Conservation (phyloP, 1,284 basidiomycete species). For the Xerocomus nothofagi region DNA sequence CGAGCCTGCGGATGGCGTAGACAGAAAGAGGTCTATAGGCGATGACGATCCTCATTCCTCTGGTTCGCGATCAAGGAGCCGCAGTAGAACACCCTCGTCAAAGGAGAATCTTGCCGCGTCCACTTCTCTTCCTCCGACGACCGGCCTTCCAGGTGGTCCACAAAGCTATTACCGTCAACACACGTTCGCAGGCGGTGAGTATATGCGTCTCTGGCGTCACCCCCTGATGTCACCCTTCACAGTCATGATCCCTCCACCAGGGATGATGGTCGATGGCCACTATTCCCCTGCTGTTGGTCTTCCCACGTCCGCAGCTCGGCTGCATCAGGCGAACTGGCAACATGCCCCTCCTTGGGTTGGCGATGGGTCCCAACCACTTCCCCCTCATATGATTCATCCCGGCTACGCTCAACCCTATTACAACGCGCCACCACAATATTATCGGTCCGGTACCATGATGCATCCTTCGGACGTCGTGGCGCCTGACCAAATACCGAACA, state of each 20-base stretch:
- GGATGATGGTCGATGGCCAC: constrained; percentile 35
- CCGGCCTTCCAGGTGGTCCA: constrained; percentile 37
- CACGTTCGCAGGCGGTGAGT: constrained; percentile 42
- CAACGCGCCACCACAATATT: constrained; percentile 46
- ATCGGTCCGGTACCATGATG: constrained; percentile 41
- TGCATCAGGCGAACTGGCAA: constrained; percentile 45
- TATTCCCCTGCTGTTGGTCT: constrained; percentile 39
- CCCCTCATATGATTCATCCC: constrained; percentile 39
- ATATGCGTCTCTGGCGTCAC: neutral
- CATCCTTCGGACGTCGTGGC: constrained; percentile 17
- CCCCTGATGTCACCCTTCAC: constrained; percentile 1
- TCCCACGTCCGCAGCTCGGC: constrained; percentile 53
- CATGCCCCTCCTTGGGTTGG: constrained; percentile 40
- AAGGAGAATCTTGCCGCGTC: constrained; percentile 38
- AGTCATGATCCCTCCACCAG: constrained; percentile 35
- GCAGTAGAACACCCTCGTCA: constrained; percentile 48
- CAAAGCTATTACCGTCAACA: constrained; percentile 66
- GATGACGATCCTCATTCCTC: constrained; percentile 41
- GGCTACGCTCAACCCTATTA: constrained; percentile 47
- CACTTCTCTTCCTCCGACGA: constrained; percentile 33
- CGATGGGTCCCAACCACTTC: constrained; percentile 29
- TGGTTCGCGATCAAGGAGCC: constrained; percentile 48
- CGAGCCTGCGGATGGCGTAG: constrained; percentile 44
- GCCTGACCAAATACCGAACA: constrained; percentile 21
- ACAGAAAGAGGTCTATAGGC: constrained; percentile 35